phyloP scores from a whole-genome alignment of 176 grass and related monocot genomes.

The Triticum urartu region DNA sequence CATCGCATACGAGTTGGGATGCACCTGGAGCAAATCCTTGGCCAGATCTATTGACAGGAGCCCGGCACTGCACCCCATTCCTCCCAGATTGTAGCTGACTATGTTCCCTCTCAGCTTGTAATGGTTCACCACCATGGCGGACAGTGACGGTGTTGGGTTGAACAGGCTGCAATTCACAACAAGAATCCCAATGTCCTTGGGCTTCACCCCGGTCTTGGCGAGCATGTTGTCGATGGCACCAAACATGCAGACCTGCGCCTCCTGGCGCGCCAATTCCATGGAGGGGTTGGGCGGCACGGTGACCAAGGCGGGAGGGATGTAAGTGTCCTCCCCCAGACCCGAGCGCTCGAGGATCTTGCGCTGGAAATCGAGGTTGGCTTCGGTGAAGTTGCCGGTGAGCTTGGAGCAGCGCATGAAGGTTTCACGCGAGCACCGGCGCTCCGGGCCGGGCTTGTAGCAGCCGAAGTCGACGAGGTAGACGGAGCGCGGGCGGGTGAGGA shows the following conservation, averaged over 20 bases:
- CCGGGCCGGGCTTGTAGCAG: conserved; percentile 65
- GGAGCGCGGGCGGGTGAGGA: conserved; percentile 59
- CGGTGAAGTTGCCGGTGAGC: conserved; percentile 48
- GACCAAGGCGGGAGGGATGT: conserved; percentile 63
- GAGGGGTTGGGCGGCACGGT: conserved; percentile 60
- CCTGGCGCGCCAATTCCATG: conserved; percentile 61
- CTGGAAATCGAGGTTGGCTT: conserved; percentile 77
- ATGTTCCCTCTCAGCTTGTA: conserved; percentile 89
- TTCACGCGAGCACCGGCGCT: conserved; percentile 55
- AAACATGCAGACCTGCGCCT: conserved; percentile 75
- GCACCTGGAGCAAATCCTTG: conserved; percentile 77
- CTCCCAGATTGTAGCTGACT: conserved; percentile 76
- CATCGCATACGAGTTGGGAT: conserved; percentile 71
- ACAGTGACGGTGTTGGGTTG: conserved; percentile 86
- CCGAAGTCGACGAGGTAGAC: conserved; percentile 82
- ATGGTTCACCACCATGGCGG: conserved; percentile 87
- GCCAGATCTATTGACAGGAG: conserved; percentile 70
- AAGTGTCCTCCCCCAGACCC: conserved; percentile 62
- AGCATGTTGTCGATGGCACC: conserved; percentile 74
- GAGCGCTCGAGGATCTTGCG: conserved; percentile 86
- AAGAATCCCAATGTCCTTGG: conserved; percentile 82
- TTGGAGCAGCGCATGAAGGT: conserved; percentile 66
- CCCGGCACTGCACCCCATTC: conserved; percentile 89
- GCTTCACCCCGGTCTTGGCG: conserved; percentile 56
- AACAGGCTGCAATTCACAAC: conserved; percentile 89